phyloP scores from a whole-genome alignment of 192 early-diverging fungal genomes.

The Umbelopsis isabellina region DNA sequence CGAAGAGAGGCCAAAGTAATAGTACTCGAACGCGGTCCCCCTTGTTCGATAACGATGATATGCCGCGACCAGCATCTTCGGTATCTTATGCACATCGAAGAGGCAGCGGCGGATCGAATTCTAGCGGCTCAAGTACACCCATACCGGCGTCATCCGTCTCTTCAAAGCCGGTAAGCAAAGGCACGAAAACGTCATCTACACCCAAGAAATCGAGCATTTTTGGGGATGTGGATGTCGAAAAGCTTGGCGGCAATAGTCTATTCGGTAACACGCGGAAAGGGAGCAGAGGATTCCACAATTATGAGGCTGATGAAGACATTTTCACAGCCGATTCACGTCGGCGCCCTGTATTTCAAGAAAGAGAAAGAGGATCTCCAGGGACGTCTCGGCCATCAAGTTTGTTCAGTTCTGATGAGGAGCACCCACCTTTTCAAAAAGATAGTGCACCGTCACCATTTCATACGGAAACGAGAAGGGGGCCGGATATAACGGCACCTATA shows the following conservation, averaged over 20 bases:
- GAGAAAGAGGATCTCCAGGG: not conserved
- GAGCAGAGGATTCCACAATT: not conserved
- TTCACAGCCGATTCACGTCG: not conserved
- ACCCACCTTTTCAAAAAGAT: not conserved
- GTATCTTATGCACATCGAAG: constrained; percentile 13
- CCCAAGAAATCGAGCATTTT: constrained; percentile 26
- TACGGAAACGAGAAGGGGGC: too few relatives aligned
- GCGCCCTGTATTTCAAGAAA: not conserved
- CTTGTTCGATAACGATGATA: not conserved
- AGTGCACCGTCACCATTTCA: not conserved
- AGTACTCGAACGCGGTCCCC: not conserved
- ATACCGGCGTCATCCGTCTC: not conserved
- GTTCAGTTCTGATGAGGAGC: constrained; percentile 1
- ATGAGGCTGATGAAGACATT: constrained; percentile 3
- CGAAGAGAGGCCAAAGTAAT: not conserved
- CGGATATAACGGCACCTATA: too few relatives aligned
- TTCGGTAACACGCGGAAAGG: not conserved
- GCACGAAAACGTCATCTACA: not conserved
- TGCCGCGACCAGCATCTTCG: not conserved
- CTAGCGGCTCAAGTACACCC: constrained; percentile 12
- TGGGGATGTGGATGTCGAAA: constrained; percentile 38
- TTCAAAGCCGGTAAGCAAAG: not conserved
- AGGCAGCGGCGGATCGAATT: constrained; percentile 8
- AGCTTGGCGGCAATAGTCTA: constrained; percentile 20
- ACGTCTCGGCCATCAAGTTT: not conserved